Percentiles rank a stretch among this genome's conserved stretches.
Evolutionary conservation across 1,139 yeast genomes (phyloP).

Genomic region (Pichia sp.): DNA sequence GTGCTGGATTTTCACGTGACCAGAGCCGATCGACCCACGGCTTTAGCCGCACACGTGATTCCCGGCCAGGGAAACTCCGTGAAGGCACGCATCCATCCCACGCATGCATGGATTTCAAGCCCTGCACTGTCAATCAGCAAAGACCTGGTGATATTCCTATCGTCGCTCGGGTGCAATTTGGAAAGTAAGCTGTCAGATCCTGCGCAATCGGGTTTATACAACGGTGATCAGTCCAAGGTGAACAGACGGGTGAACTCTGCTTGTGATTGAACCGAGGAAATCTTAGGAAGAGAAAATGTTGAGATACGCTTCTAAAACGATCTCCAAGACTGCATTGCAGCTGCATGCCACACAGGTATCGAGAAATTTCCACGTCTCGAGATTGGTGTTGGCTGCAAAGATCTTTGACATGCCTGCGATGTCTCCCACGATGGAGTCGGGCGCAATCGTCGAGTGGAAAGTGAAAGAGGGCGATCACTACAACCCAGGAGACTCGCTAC

Average conservation of each 20-base stretch:
- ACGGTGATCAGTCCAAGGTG: not conserved
- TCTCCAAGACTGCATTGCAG: not conserved
- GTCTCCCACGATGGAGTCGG: conserved; percentile 98
- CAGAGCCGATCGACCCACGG: not conserved
- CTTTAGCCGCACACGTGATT: not conserved
- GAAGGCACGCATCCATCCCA: not conserved
- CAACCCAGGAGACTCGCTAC: conserved; percentile 76
- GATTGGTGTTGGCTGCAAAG: conserved; percentile 40
- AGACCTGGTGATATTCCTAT: not conserved
- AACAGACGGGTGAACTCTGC: not conserved
- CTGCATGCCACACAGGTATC: not conserved
- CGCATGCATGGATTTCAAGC: not conserved
- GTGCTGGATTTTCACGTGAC: not conserved
- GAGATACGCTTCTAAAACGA: not conserved
- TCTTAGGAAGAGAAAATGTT: not conserved
- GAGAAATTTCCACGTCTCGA: conserved; percentile 8
- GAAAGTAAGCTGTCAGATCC: not conserved
- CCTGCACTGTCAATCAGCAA: not conserved
- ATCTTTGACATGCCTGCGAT: conserved; percentile 92
- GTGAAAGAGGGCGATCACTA: conserved; percentile 75
- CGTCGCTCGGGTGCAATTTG: not conserved
- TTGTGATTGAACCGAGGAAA: not conserved
- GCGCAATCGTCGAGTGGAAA: conserved; percentile 95
- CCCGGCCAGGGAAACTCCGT: conserved; percentile 1
- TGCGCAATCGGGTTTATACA: not conserved